These are phyloP conservation scores for Hippophae tibetana DNA, from an alignment of 306 rosid genomes.

Conservation along the genomic window DNA sequence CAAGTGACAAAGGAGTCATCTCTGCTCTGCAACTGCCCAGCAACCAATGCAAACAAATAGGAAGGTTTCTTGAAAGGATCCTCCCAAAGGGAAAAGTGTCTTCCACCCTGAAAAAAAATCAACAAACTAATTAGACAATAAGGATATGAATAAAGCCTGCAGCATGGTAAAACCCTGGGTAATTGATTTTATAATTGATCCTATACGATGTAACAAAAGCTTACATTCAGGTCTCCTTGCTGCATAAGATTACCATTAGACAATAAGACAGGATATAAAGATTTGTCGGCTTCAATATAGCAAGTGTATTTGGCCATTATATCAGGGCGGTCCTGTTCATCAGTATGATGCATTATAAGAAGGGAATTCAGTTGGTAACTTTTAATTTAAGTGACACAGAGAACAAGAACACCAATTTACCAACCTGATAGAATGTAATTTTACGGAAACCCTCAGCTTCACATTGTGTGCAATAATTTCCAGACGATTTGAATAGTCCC, in stretches of 20 bases:
- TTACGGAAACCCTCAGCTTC: slow-evolving; percentile 99
- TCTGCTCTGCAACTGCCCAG: slow-evolving; percentile 85
- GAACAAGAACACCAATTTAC: neutral
- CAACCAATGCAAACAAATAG: slow-evolving; percentile 98
- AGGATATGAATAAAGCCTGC: slow-evolving; percentile 9
- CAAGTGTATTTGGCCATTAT: slow-evolving; percentile 92
- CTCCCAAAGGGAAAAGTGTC: slow-evolving; percentile 87
- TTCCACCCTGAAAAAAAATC: slow-evolving; percentile 62
- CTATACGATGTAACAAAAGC: slow-evolving; percentile 16
- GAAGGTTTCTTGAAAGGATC: slow-evolving; percentile 98
- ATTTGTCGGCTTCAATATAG: slow-evolving; percentile 72
- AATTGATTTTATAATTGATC: slow-evolving; percentile 3
- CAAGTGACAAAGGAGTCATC: slow-evolving; percentile 62
- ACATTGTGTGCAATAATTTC: slow-evolving; percentile 95
- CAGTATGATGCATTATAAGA: slow-evolving; percentile 25
- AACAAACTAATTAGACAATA: neutral
- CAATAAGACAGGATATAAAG: slow-evolving; percentile 80
- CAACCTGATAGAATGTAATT: slow-evolving; percentile 87
- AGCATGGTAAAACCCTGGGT: slow-evolving; percentile 13
- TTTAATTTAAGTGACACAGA: slow-evolving; percentile 6
- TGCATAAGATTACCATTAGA: slow-evolving; percentile 88
- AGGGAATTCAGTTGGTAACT: slow-evolving; percentile 10
- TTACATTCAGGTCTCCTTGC: slow-evolving; percentile 82
- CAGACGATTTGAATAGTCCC: slow-evolving; percentile 87
- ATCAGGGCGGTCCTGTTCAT: slow-evolving; percentile 90